Evolutionary conservation across 257 asterid species (phyloP), one percentile per base, ranked within the genome.

Genomic region (Parsonsia alboflavescens): DNA sequence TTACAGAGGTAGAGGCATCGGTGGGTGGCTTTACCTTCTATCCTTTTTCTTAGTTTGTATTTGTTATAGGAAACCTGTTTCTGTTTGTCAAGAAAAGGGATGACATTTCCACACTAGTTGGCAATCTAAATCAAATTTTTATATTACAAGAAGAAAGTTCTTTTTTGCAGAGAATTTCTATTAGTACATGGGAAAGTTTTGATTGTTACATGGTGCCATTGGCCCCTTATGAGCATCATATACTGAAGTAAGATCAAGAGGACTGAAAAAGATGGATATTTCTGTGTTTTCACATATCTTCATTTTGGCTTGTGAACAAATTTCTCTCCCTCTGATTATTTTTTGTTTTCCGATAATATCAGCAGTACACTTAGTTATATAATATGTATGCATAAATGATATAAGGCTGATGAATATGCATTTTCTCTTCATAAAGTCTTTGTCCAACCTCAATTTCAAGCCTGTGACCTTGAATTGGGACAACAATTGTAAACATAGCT

Each of bases 1-100:
- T 63, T 90, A 90, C 82, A 80, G 98, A 75, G 96, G 97, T 78
- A 84, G 84, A 82, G 97, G 98, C 79, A 93, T 93, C 39, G 98
- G 97, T 92, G 54, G 53, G 85, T 77, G 10, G 17, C 44, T 36
- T 52, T 26, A 1, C 52, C 5, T 7, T 65, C 17, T 0, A 16
- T 33, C 45, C 17, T 33, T 52, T 6, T 28, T 61, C 39, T 12
- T 30, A 61, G 10, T 61, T 30, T 28, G 9, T 11, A 15, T 61
- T 12, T 28, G 42, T 30, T 30, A 11, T 13, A 1, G 9, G 3
- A 33, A 1, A 33, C 39, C 39, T 28, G 21, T 61, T 2, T 41
- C 42, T 26, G 67, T 28, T 11, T 28, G 9, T 61, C 39, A 13
- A 13, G 2, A 26, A 59, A 33, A 12, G 13, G 30, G 41, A 61